These are phyloP conservation scores for Hanseniaspora pseudoguilliermondii DNA, from an alignment of 805 yeast species.

Conservation along the genomic window DNA sequence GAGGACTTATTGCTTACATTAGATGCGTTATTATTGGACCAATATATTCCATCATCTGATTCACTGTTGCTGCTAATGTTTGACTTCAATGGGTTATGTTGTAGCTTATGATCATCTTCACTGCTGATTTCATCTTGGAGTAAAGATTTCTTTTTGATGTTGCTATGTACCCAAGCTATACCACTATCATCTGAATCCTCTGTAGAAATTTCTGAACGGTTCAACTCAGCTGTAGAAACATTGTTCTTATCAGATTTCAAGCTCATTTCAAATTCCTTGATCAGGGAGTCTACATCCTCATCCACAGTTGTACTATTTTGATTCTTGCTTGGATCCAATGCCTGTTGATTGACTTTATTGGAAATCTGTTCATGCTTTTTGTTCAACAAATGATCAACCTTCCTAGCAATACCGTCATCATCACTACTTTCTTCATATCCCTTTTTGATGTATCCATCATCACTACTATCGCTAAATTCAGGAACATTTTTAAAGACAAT, in stretches of 20 bases:
- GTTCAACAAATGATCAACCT: slow-evolving; percentile 21
- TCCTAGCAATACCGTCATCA: slow-evolving; percentile 11
- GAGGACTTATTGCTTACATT: neutral
- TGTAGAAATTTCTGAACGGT: slow-evolving; percentile 29
- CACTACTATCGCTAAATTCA: slow-evolving; percentile 29
- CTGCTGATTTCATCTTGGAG: neutral
- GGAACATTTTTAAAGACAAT: slow-evolving; percentile 71
- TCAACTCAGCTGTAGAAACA: neutral
- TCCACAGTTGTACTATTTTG: neutral
- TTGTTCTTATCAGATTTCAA: slow-evolving; percentile 13
- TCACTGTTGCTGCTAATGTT: neutral
- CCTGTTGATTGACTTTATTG: neutral
- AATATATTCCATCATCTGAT: slow-evolving; percentile 19
- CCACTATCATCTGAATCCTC: slow-evolving; percentile 26
- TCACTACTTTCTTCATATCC: slow-evolving; percentile 19
- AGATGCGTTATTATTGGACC: slow-evolving; percentile 16
- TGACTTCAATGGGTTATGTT: neutral
- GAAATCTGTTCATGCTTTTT: neutral
- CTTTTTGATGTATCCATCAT: slow-evolving; percentile 24
- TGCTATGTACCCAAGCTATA: slow-evolving; percentile 16
- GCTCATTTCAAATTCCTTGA: neutral
- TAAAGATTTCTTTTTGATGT: slow-evolving; percentile 11
- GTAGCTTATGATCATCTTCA: neutral
- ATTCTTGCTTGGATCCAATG: neutral
- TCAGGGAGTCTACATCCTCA: neutral